Evolutionary conservation across 345 rosid species (phyloP).

Genomic region (Linum lewisii): DNA sequence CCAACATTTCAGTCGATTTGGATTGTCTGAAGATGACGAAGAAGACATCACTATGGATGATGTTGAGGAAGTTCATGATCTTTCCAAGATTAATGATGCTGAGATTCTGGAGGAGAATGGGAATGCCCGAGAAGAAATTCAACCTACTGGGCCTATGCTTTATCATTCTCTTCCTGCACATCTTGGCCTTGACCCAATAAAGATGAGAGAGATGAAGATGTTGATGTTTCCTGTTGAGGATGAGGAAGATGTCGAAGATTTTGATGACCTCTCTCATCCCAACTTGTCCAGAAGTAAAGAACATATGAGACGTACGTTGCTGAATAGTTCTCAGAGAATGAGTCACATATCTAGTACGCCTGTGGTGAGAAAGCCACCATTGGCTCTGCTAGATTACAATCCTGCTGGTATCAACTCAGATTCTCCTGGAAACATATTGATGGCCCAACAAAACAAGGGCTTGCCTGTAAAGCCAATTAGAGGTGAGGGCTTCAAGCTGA

Average conservation of each 20-base stretch:
- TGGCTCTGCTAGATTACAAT: constrained; percentile 71
- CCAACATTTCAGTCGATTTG: constrained; percentile 86
- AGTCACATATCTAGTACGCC: constrained; percentile 40
- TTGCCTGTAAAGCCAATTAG: constrained; percentile 39
- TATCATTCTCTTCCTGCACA: constrained; percentile 95
- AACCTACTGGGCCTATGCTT: constrained; percentile 47
- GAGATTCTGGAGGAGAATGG: constrained; percentile 38
- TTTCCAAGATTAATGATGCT: constrained; percentile 29
- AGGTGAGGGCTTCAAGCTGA: constrained; percentile 66
- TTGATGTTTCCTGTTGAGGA: constrained; percentile 72
- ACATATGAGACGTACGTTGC: constrained; percentile 31
- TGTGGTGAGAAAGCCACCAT: constrained; percentile 49
- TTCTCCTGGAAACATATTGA: constrained; percentile 49
- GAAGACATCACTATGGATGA: constrained; percentile 77
- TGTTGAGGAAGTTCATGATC: constrained; percentile 30
- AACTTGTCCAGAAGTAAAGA: constrained; percentile 39
- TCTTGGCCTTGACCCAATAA: constrained; percentile 82
- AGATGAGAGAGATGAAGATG: constrained; percentile 90
- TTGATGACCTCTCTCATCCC: constrained; percentile 29
- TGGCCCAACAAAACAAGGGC: constrained; percentile 66
- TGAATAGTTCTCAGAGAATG: constrained; percentile 36
- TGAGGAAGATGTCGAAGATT: constrained; percentile 40
- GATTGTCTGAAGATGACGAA: constrained; percentile 87
- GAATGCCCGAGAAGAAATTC: constrained; percentile 28
- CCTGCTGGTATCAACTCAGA: constrained; percentile 40